Percentiles rank a stretch among this genome's conserved stretches.
phyloP scores from a whole-genome alignment of 208 protist species.

The Crithidia sp. region DNA sequence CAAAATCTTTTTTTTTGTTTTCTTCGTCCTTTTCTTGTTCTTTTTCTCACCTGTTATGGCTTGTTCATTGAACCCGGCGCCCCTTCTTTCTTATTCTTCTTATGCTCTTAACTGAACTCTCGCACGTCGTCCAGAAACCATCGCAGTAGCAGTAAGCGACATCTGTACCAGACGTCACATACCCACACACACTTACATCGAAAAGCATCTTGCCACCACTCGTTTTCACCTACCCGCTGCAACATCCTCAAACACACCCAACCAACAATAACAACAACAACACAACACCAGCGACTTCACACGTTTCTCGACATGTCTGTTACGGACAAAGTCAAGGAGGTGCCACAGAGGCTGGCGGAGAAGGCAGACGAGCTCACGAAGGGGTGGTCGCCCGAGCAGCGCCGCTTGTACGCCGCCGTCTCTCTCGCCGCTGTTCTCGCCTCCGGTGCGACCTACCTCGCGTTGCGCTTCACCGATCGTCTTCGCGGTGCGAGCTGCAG shows the following conservation, averaged over 20 bases:
- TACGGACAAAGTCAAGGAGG: background rate
- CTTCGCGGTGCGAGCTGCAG: background rate
- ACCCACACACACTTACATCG: no score
- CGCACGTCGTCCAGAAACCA: no score
- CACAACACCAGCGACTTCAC: background rate
- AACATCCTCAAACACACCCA: background rate
- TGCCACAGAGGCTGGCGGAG: background rate
- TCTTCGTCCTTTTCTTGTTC: no score
- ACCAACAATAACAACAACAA: background rate
- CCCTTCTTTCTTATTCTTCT: background rate
- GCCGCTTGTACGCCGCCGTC: constrained; percentile 14
- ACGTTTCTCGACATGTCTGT: background rate
- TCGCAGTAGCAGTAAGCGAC: no score
- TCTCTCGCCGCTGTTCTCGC: constrained; percentile 13
- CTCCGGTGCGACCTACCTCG: constrained; percentile 8
- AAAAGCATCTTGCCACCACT: no score
- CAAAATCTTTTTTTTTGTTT: no score
- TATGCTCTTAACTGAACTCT: no score
- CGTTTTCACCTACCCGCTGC: no score
- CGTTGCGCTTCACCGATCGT: background rate
- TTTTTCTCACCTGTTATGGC: background rate
- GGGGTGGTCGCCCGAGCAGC: constrained; percentile 22
- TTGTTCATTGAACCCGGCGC: background rate
- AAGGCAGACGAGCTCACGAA: constrained; percentile 9
- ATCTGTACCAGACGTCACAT: no score